A percentile compares a stretch with the other conserved stretches of the same genome.
These are phyloP conservation scores for Trichoderma orchidacearum DNA, from an alignment of 495 filamentous ascomycete species.

Conservation along the genomic window DNA sequence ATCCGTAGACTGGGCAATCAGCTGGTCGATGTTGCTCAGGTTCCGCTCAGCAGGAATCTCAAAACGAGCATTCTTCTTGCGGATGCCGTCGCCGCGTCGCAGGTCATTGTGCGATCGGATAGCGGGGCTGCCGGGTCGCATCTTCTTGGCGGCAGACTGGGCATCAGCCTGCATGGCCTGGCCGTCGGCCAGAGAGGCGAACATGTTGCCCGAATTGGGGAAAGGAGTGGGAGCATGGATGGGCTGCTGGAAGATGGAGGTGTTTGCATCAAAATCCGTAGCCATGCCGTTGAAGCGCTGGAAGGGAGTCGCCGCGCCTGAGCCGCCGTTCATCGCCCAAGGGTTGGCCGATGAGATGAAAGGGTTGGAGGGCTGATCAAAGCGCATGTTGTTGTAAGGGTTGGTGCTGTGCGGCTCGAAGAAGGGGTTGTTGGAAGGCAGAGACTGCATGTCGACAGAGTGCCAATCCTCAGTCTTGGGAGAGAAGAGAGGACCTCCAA, in stretches of 20 bases:
- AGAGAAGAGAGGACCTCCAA: constrained; percentile 48
- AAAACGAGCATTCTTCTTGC: constrained; percentile 99
- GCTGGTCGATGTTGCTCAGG: constrained; percentile 83
- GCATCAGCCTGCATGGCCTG: constrained; percentile 35
- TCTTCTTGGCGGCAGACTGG: constrained; percentile 56
- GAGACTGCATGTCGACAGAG: constrained; percentile 40
- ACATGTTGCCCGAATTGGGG: constrained; percentile 33
- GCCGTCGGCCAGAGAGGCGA: constrained; percentile 29
- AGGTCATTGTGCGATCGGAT: constrained; percentile 73
- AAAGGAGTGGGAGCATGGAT: constrained; percentile 38
- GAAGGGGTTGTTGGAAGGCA: constrained; percentile 48
- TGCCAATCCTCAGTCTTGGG: constrained; percentile 66
- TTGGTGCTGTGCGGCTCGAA: constrained; percentile 42
- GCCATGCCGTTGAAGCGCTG: constrained; percentile 52
- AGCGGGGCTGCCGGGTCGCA: constrained; percentile 52
- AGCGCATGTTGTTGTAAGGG: constrained; percentile 44
- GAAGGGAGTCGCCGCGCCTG: constrained; percentile 31
- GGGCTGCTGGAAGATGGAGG: constrained; percentile 35
- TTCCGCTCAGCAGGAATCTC: constrained; percentile 92
- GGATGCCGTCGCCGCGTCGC: constrained; percentile 76
- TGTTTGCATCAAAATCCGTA: constrained; percentile 43
- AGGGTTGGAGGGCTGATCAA: constrained; percentile 35
- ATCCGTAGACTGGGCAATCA: constrained; percentile 78
- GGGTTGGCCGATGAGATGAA: constrained; percentile 31
- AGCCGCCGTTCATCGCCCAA: constrained; percentile 49